Conservation (phyloP, 345 rosid species). For the Eucalyptus victrix region DNA sequence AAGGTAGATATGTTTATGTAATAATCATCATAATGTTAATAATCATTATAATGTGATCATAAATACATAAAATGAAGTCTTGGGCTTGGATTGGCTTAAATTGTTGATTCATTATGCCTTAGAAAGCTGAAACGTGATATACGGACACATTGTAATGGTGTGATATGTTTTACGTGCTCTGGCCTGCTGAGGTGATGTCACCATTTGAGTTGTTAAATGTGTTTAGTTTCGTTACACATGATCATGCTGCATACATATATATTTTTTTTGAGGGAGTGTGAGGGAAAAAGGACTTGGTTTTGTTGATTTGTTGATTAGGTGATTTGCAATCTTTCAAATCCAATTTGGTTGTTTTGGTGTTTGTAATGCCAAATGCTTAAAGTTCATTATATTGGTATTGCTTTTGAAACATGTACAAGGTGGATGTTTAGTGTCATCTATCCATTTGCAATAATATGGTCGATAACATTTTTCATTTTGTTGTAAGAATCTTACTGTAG, state of each 20-base stretch:
- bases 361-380: not conserved
- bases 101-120: no score
- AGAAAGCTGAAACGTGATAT: no score
- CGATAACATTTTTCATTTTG: not conserved
- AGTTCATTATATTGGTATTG: not conserved
- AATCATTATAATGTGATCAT: not conserved
- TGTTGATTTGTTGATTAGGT: not conserved
- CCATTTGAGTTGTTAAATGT: not conserved
- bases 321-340: not conserved
- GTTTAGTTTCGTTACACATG: fast-evolving
- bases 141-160: no score
- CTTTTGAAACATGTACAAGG: not conserved
- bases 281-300: not conserved
- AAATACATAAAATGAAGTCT: not conserved
- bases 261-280: not conserved
- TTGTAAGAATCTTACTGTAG: not conserved
- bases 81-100: no score
- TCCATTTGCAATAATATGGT: not conserved
- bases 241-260: not conserved
- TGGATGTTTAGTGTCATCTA: not conserved
- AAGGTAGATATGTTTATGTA: not conserved
- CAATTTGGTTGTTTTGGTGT: not conserved
- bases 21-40: not conserved
- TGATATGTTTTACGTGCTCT: no score
- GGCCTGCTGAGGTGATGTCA: not conserved